Conservation (phyloP, 139 green algal genomes). For the Micractinium conductrix region DNA sequence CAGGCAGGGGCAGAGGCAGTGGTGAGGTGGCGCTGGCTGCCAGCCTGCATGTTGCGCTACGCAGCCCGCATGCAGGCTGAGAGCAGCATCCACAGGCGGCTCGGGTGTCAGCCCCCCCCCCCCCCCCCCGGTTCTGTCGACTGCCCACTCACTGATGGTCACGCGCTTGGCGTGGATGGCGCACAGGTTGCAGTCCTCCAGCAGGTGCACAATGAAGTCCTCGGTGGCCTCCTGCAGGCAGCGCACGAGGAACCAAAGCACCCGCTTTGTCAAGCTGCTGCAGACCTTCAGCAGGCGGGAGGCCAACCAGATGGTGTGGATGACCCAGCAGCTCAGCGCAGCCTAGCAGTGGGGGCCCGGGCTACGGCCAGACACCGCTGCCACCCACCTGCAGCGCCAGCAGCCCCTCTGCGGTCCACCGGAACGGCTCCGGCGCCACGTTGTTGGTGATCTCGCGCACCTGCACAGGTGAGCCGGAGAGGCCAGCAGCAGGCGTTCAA, state of each 20-base stretch:
- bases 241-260: too few relatives aligned
- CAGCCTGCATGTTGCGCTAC: too few relatives aligned
- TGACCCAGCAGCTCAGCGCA: too few relatives aligned
- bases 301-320: too few relatives aligned
- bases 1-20: not conserved
- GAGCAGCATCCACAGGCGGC: too few relatives aligned
- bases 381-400: constrained; percentile 93
- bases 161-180: constrained; percentile 95
- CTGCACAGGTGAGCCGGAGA: constrained; percentile 44
- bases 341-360: too few relatives aligned
- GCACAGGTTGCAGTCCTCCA: constrained; percentile 96
- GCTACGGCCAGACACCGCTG: too few relatives aligned
- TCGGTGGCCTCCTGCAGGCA: constrained; percentile 93
- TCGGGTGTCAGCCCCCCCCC: too few relatives aligned
- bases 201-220: constrained; percentile 95
- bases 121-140: not conserved
- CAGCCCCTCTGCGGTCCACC: constrained; percentile 92
- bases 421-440: constrained; percentile 93
- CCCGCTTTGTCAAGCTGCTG: too few relatives aligned
- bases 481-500: not conserved
- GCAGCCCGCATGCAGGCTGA: too few relatives aligned
- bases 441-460: constrained; percentile 92
- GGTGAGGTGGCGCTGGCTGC: not conserved
- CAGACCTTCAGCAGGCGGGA: too few relatives aligned
- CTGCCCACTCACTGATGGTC: constrained; percentile 79